Evolutionary conservation across 768 basidiomycete genomes (phyloP).

Genomic region (Scleroderma bovista): DNA sequence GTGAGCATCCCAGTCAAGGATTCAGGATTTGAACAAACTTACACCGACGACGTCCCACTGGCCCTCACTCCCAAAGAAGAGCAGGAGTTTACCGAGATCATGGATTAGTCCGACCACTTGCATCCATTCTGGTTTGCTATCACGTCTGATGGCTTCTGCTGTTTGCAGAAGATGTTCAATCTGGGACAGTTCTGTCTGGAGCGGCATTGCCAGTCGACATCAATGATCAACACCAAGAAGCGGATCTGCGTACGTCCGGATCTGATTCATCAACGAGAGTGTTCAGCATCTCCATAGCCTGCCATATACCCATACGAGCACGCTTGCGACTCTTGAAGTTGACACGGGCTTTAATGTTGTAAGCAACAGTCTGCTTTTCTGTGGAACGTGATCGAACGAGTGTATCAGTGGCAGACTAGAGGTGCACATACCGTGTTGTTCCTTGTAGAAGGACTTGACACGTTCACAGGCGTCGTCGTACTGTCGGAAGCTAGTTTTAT

Average conservation of each 20-base stretch:
- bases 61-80: constrained; percentile 79
- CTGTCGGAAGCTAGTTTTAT: constrained; percentile 65
- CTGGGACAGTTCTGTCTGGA: constrained; percentile 70
- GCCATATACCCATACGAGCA: constrained; percentile 78
- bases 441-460: constrained; percentile 72
- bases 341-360: constrained; percentile 73
- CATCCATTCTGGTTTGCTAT: constrained; percentile 92
- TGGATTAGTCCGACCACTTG: constrained; percentile 86
- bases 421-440: constrained; percentile 62
- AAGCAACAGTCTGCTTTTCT: constrained; percentile 87
- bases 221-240: too few species aligned
- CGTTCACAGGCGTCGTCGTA: constrained; percentile 74
- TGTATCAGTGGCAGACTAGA: background rate
- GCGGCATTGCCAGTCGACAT: constrained; percentile 2
- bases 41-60: constrained; percentile 96
- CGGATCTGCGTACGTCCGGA: constrained; percentile 55
- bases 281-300: constrained; percentile 82
- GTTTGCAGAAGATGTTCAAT: constrained; percentile 90
- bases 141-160: constrained; percentile 81
- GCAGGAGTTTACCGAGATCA: constrained; percentile 84
- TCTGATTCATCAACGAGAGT: constrained; percentile 88
- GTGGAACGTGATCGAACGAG: background rate
- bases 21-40: constrained; percentile 18
- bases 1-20: background rate
- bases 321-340: constrained; percentile 63